Percentiles rank a stretch among this genome's conserved stretches.
phyloP scores from a whole-genome alignment of 2,329 filamentous ascomycete species.

The Daldinia sp. region DNA sequence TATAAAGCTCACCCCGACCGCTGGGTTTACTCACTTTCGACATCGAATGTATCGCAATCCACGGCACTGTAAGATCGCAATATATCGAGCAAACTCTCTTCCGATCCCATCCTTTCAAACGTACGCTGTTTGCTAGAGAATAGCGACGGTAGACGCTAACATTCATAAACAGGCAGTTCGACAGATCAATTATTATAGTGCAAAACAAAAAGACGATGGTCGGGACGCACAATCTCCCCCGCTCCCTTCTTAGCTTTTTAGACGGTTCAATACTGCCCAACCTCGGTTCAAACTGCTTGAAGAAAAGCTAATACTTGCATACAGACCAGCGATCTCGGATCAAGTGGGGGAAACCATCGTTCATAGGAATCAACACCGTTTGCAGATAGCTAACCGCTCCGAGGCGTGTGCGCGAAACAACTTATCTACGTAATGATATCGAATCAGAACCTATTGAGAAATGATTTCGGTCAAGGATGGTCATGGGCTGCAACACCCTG shows the following conservation, averaged over 20 bases:
- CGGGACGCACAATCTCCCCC: constrained; percentile 2
- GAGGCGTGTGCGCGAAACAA: not conserved
- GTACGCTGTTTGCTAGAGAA: not conserved
- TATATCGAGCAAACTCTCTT: constrained; percentile 51
- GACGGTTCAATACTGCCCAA: not conserved
- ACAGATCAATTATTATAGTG: not conserved
- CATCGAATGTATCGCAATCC: constrained; percentile 62
- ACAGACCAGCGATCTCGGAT: constrained; percentile 33
- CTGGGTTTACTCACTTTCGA: constrained; percentile 49
- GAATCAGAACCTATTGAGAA: not conserved
- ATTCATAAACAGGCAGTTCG: not conserved
- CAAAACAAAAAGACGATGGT: not conserved
- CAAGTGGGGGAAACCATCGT: constrained; percentile 29
- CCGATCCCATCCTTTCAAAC: not conserved
- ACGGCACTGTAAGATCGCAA: constrained; percentile 55
- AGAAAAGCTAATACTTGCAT: too few relatives aligned
- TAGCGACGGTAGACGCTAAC: too few relatives aligned
- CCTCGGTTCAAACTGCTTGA: not conserved
- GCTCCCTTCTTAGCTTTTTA: not conserved
- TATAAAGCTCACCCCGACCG: not conserved
- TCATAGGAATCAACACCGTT: not conserved
- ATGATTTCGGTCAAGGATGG: not conserved
- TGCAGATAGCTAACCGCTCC: not conserved
- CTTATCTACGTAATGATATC: not conserved
- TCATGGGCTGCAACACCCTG: not conserved